Base-by-base conservation (phyloP, 2,329 filamentous ascomycete genomes). In the Byssothecium circinans region DNA sequence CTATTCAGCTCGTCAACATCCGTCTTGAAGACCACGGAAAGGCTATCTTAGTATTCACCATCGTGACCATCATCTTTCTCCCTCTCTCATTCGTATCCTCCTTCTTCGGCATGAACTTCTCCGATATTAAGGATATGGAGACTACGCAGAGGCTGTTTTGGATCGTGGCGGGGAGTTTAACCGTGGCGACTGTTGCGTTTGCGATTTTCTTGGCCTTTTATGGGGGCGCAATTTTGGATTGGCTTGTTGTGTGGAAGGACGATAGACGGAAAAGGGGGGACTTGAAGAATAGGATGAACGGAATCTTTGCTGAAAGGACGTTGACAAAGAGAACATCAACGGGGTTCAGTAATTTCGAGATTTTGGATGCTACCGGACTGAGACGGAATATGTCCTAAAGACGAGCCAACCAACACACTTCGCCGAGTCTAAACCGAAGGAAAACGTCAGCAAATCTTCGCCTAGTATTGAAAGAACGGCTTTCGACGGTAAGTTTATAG, bases 1-100 rank as follows among this genome's bases (percentile, higher is more conserved):
- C 72, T 1, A 74, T 75, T 38, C 72, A 74, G 46, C 66, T 75
- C 2, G 72, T 75, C 48, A 75, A 75, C 47, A 74, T 76, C 38
- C 67, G 73, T 2, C 64, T 75, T 2, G 74, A 75, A 59, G 73
- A 75, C 44, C 71, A 75, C 41, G 72, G 73, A 4, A 73, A 74
- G 57, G 72, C 72, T 0, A 75, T 75, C 33, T 49, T 75, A 1
- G 69, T 75, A 15, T 75, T 75, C 51, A 75, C 72, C 4, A 70
- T 75, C 27, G 70, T 75, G 25, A 75, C 73, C 0, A 70, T 74
- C 43, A 62, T 75, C 33, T 75, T 75, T 37, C 64, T 76, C 8
- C 73, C 74, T 1, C 56, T 75, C 6, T 74, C 71, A 8, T 76
- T 75, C 54, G 64, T 75, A 10, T 68, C 70, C 1, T 70, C 64